A percentile compares a stretch with the other conserved stretches of the same genome.
phyloP scores from a whole-genome alignment of 345 rosid genomes.

The Eutrema yunnanense region DNA sequence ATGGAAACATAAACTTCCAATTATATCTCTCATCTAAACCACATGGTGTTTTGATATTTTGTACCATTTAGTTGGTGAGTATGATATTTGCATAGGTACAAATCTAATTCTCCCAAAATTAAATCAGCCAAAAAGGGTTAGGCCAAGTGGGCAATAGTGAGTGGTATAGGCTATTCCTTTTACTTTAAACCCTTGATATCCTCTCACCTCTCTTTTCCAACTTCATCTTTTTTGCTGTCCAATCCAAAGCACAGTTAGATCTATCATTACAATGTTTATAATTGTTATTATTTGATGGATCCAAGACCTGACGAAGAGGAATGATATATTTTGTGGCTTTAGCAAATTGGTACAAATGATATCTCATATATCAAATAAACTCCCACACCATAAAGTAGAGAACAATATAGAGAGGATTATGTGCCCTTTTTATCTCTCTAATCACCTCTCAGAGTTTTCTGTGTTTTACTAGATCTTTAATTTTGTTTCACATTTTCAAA shows the following conservation, averaged over 20 bases:
- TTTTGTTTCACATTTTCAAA: background rate
- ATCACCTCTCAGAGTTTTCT: background rate
- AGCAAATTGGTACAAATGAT: background rate
- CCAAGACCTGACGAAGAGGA: background rate
- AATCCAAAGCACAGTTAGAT: slow-evolving; percentile 6
- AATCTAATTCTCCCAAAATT: background rate
- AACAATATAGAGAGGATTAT: background rate
- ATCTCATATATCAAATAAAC: background rate
- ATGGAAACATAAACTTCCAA: slow-evolving; percentile 24
- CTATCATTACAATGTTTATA: slow-evolving; percentile 1
- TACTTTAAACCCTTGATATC: slow-evolving; percentile 12
- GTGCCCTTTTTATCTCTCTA: background rate
- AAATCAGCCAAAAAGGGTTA: background rate
- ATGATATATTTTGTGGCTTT: background rate
- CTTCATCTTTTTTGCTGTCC: slow-evolving; percentile 14
- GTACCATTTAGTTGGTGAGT: slow-evolving; percentile 20
- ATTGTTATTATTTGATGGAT: slow-evolving; percentile 9
- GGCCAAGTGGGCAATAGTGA: slow-evolving; percentile 12
- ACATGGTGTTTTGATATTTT: slow-evolving; percentile 18
- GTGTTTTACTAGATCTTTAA: background rate
- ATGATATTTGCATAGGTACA: slow-evolving; percentile 3
- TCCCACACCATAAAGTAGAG: background rate
- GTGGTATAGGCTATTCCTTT: slow-evolving; percentile 6
- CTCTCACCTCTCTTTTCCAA: slow-evolving; percentile 14
- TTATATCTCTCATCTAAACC: slow-evolving; percentile 16